Conservation (phyloP, 139 green algal genomes). For the Ettlia oleoabundans region DNA sequence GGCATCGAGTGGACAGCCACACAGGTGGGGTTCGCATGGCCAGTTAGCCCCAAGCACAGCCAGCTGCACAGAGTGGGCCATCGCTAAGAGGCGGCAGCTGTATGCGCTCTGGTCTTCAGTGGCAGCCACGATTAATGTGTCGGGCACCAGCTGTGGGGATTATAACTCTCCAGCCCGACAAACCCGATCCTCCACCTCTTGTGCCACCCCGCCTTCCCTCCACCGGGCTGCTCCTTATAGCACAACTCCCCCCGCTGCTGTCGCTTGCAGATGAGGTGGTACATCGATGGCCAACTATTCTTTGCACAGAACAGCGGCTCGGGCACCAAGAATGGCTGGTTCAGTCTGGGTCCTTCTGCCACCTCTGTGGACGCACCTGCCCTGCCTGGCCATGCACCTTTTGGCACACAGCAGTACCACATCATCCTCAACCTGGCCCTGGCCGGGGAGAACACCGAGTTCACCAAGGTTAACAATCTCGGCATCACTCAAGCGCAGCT, state of each 20-base stretch:
- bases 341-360: not conserved
- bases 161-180: too few relatives aligned
- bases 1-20: not conserved
- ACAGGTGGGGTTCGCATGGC: not conserved
- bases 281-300: conserved; percentile 39
- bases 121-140: too few relatives aligned
- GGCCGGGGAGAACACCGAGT: conserved; percentile 27
- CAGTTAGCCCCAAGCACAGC: too few relatives aligned
- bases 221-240: not conserved
- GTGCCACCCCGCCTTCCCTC: not conserved
- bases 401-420: conserved; percentile 45
- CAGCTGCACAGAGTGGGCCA: too few relatives aligned
- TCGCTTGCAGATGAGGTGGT: conserved; percentile 24
- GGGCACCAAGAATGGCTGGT: conserved; percentile 33
- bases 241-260: not conserved
- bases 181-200: not conserved
- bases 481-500: not conserved
- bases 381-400: conserved; percentile 34
- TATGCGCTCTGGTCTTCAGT: too few relatives aligned
- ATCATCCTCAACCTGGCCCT: conserved; percentile 60
- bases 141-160: too few relatives aligned
- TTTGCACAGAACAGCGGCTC: not conserved
- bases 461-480: conserved; percentile 15
- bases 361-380: not conserved
- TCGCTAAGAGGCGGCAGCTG: too few relatives aligned